phyloP scores from a whole-genome alignment of 306 rosid genomes.

The Gleditsia sinensis region DNA sequence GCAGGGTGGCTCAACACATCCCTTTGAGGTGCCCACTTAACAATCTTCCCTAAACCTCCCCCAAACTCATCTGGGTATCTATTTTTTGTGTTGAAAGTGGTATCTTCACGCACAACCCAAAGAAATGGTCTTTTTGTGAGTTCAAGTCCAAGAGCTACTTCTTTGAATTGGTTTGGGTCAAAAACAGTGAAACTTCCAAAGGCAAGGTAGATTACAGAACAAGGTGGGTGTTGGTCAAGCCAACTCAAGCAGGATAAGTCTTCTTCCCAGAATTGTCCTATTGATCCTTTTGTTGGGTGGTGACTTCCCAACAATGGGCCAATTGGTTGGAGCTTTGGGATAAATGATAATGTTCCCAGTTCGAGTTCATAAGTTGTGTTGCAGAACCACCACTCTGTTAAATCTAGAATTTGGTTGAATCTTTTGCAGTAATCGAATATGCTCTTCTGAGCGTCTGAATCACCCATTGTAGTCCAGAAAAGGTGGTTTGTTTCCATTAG shows the following conservation, averaged over 20 bases:
- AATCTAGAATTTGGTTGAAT: not conserved
- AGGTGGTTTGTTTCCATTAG: not conserved
- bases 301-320: not conserved
- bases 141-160: conserved; percentile 21
- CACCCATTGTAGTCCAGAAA: not conserved
- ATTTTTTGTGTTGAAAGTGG: not conserved
- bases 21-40: conserved; percentile 34
- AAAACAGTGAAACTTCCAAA: conserved; percentile 1
- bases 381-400: not conserved
- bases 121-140: conserved; percentile 9
- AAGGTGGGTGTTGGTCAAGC: conserved; percentile 8
- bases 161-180: conserved; percentile 1
- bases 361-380: not conserved
- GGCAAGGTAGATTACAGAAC: conserved; percentile 16
- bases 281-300: not conserved
- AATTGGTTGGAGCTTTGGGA: not conserved
- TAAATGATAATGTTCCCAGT: not conserved
- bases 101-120: conserved; percentile 32
- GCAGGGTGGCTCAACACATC: conserved; percentile 35
- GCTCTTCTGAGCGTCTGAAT: not conserved
- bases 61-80: conserved; percentile 9
- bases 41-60: not conserved
- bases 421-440: not conserved
- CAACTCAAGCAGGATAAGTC: conserved; percentile 6
- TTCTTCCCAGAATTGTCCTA: conserved; percentile 8